Conservation (phyloP, 2,329 filamentous ascomycete species). For the Sclerotinia trifoliorum region DNA sequence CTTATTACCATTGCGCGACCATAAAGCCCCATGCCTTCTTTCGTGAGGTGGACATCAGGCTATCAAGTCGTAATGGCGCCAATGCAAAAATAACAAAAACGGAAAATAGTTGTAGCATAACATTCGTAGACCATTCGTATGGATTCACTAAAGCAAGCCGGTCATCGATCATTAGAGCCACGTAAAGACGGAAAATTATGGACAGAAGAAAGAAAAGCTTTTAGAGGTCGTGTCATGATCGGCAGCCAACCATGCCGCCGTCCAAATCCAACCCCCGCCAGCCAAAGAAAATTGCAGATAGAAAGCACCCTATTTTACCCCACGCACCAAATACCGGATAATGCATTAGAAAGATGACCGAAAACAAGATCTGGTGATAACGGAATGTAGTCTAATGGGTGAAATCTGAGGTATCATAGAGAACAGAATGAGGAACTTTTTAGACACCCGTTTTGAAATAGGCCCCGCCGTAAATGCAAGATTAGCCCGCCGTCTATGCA, state of each 20-base stretch:
- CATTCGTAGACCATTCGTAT: constrained; percentile 22
- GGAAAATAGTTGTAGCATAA: constrained; percentile 10
- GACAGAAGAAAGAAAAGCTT: constrained; percentile 22
- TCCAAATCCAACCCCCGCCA: constrained; percentile 33
- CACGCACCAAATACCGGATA: constrained; percentile 36
- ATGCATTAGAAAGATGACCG: constrained; percentile 33
- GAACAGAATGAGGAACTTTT: constrained; percentile 46
- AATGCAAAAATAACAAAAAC: constrained; percentile 19
- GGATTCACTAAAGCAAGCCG: constrained; percentile 16
- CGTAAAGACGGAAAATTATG: constrained; percentile 21
- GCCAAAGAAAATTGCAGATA: constrained; percentile 33
- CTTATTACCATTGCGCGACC: constrained; percentile 21
- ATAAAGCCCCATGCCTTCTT: constrained; percentile 19
- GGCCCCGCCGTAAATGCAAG: constrained; percentile 47
- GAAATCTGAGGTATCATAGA: constrained; percentile 47
- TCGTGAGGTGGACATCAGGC: neutral
- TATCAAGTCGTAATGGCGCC: constrained; percentile 10
- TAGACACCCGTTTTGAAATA: constrained; percentile 43
- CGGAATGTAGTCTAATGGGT: constrained; percentile 40
- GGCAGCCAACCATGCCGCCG: constrained; percentile 1
- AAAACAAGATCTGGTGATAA: constrained; percentile 38
- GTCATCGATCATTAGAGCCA: constrained; percentile 21
- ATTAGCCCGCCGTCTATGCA: constrained; percentile 47
- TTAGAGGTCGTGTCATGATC: constrained; percentile 18
- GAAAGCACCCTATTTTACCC: constrained; percentile 39